Evolutionary conservation across 2,329 filamentous ascomycete species (phyloP).

Genomic region (Blastomyces gilchristii): DNA sequence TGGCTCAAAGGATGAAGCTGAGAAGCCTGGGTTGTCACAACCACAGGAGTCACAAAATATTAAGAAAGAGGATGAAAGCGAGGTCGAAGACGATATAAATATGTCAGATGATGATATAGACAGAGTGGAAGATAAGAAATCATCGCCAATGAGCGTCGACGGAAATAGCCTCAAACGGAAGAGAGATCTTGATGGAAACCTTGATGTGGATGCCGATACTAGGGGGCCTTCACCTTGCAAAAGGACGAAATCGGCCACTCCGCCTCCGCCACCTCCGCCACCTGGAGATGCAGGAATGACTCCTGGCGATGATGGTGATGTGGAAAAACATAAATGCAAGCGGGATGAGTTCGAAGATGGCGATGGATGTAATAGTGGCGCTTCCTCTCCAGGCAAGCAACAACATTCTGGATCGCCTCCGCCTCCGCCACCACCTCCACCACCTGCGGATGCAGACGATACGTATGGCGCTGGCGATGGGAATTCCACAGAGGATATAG

Average conservation of each 20-base stretch:
- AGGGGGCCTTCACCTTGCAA: slow-evolving; percentile 44
- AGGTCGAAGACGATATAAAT: slow-evolving; percentile 25
- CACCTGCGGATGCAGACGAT: slow-evolving; percentile 21
- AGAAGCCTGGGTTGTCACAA: slow-evolving; percentile 17
- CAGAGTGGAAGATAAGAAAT: slow-evolving; percentile 35
- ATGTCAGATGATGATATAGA: slow-evolving; percentile 34
- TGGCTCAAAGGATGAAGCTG: not conserved
- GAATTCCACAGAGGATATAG: slow-evolving; percentile 13
- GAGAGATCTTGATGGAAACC: slow-evolving; percentile 40
- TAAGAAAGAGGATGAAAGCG: slow-evolving; percentile 16
- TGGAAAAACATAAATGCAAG: slow-evolving; percentile 17
- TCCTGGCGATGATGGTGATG: slow-evolving; percentile 3
- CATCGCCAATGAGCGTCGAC: slow-evolving; percentile 41
- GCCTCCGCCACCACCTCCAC: slow-evolving; percentile 24
- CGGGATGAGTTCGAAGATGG: slow-evolving; percentile 16
- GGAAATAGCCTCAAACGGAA: slow-evolving; percentile 51
- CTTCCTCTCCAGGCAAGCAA: slow-evolving; percentile 16
- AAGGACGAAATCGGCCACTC: slow-evolving; percentile 40
- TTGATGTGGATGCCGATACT: slow-evolving; percentile 28
- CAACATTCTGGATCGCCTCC: slow-evolving; percentile 18
- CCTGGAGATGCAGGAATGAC: slow-evolving; percentile 18
- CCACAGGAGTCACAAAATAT: slow-evolving; percentile 16
- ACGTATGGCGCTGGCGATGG: slow-evolving; percentile 14
- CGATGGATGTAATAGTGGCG: slow-evolving; percentile 16
- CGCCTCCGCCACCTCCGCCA: slow-evolving; percentile 28